These are phyloP conservation scores for Macrolepiota albuminosa DNA, from an alignment of 768 basidiomycete species.

Conservation along the genomic window DNA sequence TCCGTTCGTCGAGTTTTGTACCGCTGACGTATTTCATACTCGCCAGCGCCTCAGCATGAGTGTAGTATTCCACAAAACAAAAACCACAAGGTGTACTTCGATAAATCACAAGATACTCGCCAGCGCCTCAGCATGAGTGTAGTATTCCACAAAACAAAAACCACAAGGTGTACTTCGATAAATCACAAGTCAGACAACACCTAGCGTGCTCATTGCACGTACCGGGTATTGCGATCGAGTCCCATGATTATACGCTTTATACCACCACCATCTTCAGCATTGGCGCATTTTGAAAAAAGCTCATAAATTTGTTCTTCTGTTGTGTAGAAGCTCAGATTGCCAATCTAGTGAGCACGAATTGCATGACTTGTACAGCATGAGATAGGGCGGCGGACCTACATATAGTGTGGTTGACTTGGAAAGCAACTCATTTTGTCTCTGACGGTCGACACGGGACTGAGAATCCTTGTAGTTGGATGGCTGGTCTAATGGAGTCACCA, in stretches of 20 bases:
- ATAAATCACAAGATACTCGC: slow-evolving; percentile 52
- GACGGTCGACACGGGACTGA: slow-evolving; percentile 73
- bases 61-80: slow-evolving; percentile 96
- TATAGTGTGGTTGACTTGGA: slow-evolving; percentile 86
- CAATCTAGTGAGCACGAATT: slow-evolving; percentile 48
- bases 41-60: slow-evolving; percentile 88
- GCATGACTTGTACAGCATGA: slow-evolving; percentile 14
- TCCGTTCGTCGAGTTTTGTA: slow-evolving; percentile 98
- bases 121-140: slow-evolving; percentile 89
- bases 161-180: slow-evolving; percentile 77
- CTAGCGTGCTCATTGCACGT: slow-evolving; percentile 9
- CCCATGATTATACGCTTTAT: slow-evolving; percentile 96
- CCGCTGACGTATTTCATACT: slow-evolving; percentile 93
- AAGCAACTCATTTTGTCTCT: slow-evolving; percentile 76
- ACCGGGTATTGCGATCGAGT: slow-evolving; percentile 86
- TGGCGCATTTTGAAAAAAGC: slow-evolving; percentile 86
- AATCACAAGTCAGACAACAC: slow-evolving; percentile 14
- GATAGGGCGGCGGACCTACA: slow-evolving; percentile 44
- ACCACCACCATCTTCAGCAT: slow-evolving; percentile 81
- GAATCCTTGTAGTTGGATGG: slow-evolving; percentile 98
- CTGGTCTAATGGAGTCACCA: slow-evolving; percentile 81
- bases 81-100: slow-evolving; percentile 87
- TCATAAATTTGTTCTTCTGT: slow-evolving; percentile 97
- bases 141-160: slow-evolving; percentile 96
- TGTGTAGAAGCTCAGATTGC: slow-evolving; percentile 91